Conservation (phyloP, 2,329 filamentous ascomycete species). For the Proliferodiscus dingleyae region DNA sequence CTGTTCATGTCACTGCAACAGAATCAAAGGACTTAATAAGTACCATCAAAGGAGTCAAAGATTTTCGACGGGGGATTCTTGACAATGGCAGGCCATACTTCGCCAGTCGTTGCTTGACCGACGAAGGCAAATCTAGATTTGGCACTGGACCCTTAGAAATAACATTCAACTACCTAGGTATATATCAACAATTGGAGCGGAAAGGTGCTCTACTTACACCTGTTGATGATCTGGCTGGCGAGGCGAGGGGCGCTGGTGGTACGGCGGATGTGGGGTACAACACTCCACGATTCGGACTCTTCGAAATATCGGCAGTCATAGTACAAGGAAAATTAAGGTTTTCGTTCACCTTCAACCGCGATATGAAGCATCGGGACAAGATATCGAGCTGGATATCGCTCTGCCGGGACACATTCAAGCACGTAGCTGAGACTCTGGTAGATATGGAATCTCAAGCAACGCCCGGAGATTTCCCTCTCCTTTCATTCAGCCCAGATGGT, state of each 20-base stretch:
- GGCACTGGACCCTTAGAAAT: slow-evolving; percentile 36
- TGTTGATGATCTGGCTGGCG: slow-evolving; percentile 12
- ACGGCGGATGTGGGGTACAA: slow-evolving; percentile 10
- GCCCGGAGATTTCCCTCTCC: slow-evolving; percentile 13
- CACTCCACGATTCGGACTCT: slow-evolving; percentile 10
- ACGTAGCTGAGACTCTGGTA: background rate
- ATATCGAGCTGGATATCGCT: slow-evolving; percentile 13
- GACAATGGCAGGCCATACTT: slow-evolving; percentile 37
- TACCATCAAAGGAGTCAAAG: slow-evolving; percentile 31
- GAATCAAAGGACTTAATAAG: slow-evolving; percentile 1
- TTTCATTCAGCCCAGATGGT: slow-evolving; percentile 5
- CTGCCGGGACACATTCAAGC: slow-evolving; percentile 12
- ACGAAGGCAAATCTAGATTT: slow-evolving; percentile 25
- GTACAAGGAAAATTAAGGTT: slow-evolving; percentile 13
- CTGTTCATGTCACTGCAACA: slow-evolving; percentile 13
- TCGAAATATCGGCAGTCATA: slow-evolving; percentile 19
- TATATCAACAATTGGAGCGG: slow-evolving; percentile 41
- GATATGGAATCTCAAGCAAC: slow-evolving; percentile 2
- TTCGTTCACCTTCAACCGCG: slow-evolving; percentile 16
- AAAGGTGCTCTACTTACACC: slow-evolving; percentile 31
- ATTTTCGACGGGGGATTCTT: slow-evolving; percentile 33
- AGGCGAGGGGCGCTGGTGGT: slow-evolving; percentile 7
- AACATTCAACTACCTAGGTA: slow-evolving; percentile 45
- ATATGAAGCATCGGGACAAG: slow-evolving; percentile 14
- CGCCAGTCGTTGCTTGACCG: slow-evolving; percentile 31